Percentiles rank a stretch among this genome's conserved stretches.
These are phyloP conservation scores for Schizosaccharomyces pombe DNA, from an alignment of 805 yeast species.

Conservation along the genomic window ASM294v3 CU329670.1:3145001-3145500, in stretches of 20 bases:
- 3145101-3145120: too few species aligned
- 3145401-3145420: slow-evolving; percentile 63
- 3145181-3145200: too few species aligned
- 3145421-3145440: slow-evolving; percentile 55
- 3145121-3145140: too few species aligned
- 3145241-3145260: slow-evolving; percentile 54
- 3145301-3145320: slow-evolving; percentile 62
- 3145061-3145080: too few species aligned
- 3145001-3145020: too few species aligned
- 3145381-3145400: slow-evolving; percentile 40
- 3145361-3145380: slow-evolving; percentile 13
- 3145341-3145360: not conserved
- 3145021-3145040: too few species aligned
- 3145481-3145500: slow-evolving; percentile 49
- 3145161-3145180: too few species aligned
- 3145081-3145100: too few species aligned
- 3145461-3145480: slow-evolving; percentile 16
- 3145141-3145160: too few species aligned
- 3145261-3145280: not conserved
- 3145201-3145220: slow-evolving; percentile 31
- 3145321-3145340: slow-evolving; percentile 14
- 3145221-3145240: slow-evolving; percentile 71
- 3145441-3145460: slow-evolving; percentile 24
- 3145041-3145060: too few species aligned
- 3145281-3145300: slow-evolving; percentile 17